Evolutionary conservation across 495 filamentous ascomycete genomes (phyloP), one percentile per base, ranked within the genome.

Genomic region (Penicillium malachiteum): DNA sequence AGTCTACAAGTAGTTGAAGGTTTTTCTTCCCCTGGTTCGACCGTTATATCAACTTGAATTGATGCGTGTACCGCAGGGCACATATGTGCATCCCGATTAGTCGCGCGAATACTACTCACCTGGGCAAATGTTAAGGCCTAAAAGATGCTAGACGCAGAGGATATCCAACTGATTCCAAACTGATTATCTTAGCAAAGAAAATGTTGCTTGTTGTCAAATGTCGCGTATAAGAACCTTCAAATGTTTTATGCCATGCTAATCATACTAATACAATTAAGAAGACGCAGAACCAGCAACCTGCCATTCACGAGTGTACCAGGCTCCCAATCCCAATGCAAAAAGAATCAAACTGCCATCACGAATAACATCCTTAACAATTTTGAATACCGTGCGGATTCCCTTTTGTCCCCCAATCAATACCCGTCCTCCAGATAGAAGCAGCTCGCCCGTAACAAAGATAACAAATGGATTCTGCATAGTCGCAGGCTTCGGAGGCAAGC

Each of bases 361-460:
- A 48, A 85, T 72, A 17, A 81, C 78, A 49, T 87, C 74, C 56
- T 79, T 77, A 12, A 86, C 63, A 56, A 77, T 72, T 49, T 83
- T 74, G 54, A 88, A 78, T 43, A 83, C 84, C 68, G 87, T 58
- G 54, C 85, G 75, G 11, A 85, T 78, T 12, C 71, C 73, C 13
- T 47, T 60, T 8, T 55, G 53, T 50, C 66, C 72, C 57, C 69
- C 74, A 48, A 87, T 37, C 59, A 91, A 80, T 52, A 84, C 85
- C 56, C 89, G 75, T 18, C 81, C 81, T 7, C 81, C 81, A 57
- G 88, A 81, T 59, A 96, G 66, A 32, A 92, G 57, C 51, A 92
- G 68, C 75, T 96, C 90, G 10, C 84, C 88, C 3, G 90, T 91
- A 17, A 88, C 85, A 65, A 96, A 96, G 50, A 87, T 81, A 61